Base-by-base conservation (phyloP, 2,329 filamentous ascomycete species). In the Colletotrichum tanaceti region DNA sequence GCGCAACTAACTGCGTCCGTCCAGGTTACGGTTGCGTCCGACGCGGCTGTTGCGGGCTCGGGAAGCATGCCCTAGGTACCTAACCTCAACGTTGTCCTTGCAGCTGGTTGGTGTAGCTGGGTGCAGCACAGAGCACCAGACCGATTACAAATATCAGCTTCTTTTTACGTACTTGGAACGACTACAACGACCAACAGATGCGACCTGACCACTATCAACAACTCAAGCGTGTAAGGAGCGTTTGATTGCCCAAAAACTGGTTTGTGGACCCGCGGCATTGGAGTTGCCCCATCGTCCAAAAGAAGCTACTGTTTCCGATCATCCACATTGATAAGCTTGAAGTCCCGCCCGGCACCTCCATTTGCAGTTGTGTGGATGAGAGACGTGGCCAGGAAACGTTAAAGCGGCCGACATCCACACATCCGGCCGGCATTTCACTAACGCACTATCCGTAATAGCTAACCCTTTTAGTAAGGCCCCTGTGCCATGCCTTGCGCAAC, bases 291-390 rank as follows among this genome's bases (percentile, higher is more conserved):
- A 24, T 54, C 38, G 16, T 39, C 44, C 43, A 32, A 43, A 47
- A 32, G 35, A 38, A 44, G 24, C 22, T 24, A 52, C 39, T 28
- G 35, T 32, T 39, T 24, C 49, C 57, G 49, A 63, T 22, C 39
- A 32, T 55, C 62, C 62, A 60, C 62, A 65, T 59, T 24, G 13
- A 50, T 22, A 64, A 38, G 47, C 63, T 54, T 59, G 55, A 24
- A 47, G 14, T 32, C 47, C 47, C 44, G 38, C 46, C 52, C 38
- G 16, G 38, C 24, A 9, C 28, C 28, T 9, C 7, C 9, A 32
- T 28, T 38, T 46, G 35, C 9, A 18, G 20, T 10, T 24, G 20
- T 38, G 62, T 49, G 61, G 44, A 20, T 38, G 7, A 38, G 38
- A 22, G n/a, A 46, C n/a, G 43, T 18, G 20, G 43, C 20, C n/a